Evolutionary conservation across 176 grass and related monocot genomes (phyloP), one percentile per base, ranked within the genome.

Genomic region (Triticum urartu): DNA sequence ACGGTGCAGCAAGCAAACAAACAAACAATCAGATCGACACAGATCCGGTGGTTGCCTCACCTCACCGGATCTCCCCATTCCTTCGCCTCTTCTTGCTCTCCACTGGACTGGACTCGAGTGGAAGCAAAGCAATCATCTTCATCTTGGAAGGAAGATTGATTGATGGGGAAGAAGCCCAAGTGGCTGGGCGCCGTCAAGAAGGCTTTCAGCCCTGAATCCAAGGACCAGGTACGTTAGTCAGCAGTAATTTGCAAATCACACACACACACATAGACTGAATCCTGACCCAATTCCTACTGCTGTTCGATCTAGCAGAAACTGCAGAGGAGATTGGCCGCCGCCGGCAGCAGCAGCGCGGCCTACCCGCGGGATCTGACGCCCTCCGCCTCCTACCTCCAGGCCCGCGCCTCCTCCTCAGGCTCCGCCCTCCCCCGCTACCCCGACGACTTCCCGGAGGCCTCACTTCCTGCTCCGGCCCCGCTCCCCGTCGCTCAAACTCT

Each of bases 131-230:
- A 58, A 8, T 21, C 54, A 58, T 54, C 50, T 54, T 52, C 1
- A 15, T 50, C 45, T 48, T 48, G 12, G 43, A 47, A 43, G 42
- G 3, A 0, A 5, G 45, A 13, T 48, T 47, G 11, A 45, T 47
- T 17, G 50, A 94, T 94, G 92, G 92, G 92, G 47, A 94, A 90
- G 90, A 94, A 87, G 80, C 87, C 64, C 18, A 94, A 92, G 85
- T 94, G 93, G 93, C 89, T 92, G 73, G 93, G 90, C 21, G 92
- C 81, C 81, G 90, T 94, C 72, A 94, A 94, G 74, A 94, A 90
- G 81, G 90, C 91, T 5, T 90, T 94, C 85, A 92, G 85, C 81
- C 92, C 87, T 11, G 87, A 94, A 69, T 94, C 92, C 15, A 94
- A 94, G 85, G 67, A 43, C 21, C 74, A 79, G 79, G 84, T 87